phyloP scores from a whole-genome alignment of 179 eudicot genomes.

The Pouteria campechiana region DNA sequence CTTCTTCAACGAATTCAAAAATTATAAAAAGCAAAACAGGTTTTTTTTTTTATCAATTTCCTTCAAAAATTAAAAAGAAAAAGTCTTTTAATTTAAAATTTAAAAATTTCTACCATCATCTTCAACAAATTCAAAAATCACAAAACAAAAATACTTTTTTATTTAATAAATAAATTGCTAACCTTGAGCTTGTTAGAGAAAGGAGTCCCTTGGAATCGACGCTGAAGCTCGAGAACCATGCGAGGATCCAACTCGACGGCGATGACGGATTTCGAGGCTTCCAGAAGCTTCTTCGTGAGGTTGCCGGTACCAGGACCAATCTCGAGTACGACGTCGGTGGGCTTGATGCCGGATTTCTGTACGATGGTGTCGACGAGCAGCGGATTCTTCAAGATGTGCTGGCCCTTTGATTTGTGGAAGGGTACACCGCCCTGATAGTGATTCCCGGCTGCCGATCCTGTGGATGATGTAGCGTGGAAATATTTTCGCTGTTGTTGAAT shows the following conservation, averaged over 20 bases:
- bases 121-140: background rate
- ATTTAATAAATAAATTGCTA: background rate
- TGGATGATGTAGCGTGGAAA: too few species aligned
- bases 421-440: conserved; percentile 60
- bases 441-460: conserved; percentile 1
- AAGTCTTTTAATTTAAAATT: background rate
- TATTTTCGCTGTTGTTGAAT: conserved; percentile 13
- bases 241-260: conserved; percentile 76
- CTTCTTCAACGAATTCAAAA: too few species aligned
- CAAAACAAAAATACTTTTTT: background rate
- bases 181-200: conserved; percentile 46
- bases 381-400: conserved; percentile 66
- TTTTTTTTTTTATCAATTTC: background rate
- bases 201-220: conserved; percentile 64
- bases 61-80: background rate
- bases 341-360: conserved; percentile 58
- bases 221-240: conserved; percentile 70
- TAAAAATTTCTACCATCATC: too few species aligned
- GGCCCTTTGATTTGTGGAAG: conserved; percentile 80
- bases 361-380: conserved; percentile 50
- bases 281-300: conserved; percentile 70
- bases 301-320: conserved; percentile 89
- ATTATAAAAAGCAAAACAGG: background rate
- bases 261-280: conserved; percentile 52
- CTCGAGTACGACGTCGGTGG: conserved; percentile 61